These are phyloP conservation scores for Cutaneotrichosporon dermatis DNA, from an alignment of 1,284 basidiomycete genomes.

Conservation along the genomic window DNA sequence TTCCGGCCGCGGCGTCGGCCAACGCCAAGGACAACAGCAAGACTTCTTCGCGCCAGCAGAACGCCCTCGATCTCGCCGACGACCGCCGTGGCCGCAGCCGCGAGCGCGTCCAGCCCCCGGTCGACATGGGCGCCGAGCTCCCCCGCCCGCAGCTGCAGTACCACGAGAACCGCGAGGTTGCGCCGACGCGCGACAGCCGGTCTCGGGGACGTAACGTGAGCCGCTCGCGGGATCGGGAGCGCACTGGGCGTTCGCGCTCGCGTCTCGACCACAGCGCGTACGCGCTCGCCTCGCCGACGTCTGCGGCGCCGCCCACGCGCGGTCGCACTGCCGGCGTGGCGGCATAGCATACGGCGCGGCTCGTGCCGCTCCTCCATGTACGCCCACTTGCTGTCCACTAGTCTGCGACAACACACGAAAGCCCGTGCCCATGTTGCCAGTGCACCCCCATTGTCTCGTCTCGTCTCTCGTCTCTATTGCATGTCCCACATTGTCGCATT, in stretches of 20 bases:
- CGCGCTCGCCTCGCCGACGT: background rate
- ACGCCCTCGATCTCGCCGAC: background rate
- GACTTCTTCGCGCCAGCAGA: no score
- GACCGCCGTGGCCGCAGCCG: conserved; percentile 32
- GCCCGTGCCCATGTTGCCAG: background rate
- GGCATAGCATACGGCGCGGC: background rate
- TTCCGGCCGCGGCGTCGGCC: background rate
- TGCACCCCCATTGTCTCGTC: background rate
- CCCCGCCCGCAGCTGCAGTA: conserved; percentile 20
- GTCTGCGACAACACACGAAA: background rate
- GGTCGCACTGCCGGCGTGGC: conserved; percentile 1
- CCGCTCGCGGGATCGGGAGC: conserved; percentile 3
- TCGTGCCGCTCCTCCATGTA: background rate
- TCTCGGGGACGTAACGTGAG: conserved; percentile 16
- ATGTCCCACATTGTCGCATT: background rate
- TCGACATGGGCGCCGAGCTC: conserved; percentile 18
- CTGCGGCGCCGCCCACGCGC: background rate
- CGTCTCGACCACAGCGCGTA: background rate
- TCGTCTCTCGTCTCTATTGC: background rate
- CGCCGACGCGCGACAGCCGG: conserved; percentile 28
- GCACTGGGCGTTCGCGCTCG: conserved; percentile 1
- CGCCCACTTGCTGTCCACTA: background rate
- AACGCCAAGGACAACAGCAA: background rate
- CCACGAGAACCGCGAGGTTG: conserved; percentile 40
- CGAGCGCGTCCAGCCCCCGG: conserved; percentile 27